A percentile compares a stretch with the other conserved stretches of the same genome.
Conservation (phyloP, 106 monocot species). For the Acanthochlamys bracteata region DNA sequence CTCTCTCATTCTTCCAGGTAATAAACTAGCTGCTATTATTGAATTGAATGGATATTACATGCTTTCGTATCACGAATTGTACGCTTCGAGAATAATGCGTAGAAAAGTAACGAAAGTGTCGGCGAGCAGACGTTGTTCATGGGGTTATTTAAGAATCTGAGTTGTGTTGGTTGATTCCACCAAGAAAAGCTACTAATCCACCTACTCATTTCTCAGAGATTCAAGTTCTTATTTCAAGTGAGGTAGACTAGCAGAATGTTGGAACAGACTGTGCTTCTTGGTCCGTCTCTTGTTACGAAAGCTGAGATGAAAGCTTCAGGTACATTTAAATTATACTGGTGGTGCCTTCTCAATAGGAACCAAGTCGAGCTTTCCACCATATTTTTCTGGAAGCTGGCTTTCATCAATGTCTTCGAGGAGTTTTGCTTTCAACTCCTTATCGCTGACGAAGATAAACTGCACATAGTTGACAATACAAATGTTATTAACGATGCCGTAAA, state of each 20-base stretch:
- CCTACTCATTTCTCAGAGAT: background rate
- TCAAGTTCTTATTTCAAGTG: background rate
- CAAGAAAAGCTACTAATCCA: background rate
- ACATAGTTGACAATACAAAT: too few species aligned
- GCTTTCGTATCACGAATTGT: too few species aligned
- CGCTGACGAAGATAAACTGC: constrained; percentile 69
- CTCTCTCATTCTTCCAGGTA: too few species aligned
- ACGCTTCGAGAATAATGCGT: too few species aligned
- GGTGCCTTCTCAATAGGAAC: constrained; percentile 23
- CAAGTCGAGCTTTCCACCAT: constrained; percentile 56
- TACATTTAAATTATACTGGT: background rate
- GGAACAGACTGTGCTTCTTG: background rate
- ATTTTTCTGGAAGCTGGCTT: constrained; percentile 59
- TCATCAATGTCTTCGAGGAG: constrained; percentile 70
- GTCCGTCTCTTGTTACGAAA: background rate
- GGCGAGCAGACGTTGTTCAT: too few species aligned
- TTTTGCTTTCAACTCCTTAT: constrained; percentile 40
- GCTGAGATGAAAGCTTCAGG: background rate
- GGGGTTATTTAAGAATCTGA: too few species aligned
- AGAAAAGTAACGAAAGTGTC: too few species aligned
- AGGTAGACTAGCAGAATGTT: background rate
- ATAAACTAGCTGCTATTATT: too few species aligned
- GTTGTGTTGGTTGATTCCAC: too few species aligned
- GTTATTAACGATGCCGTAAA: too few species aligned
- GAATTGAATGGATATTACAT: too few species aligned